These are phyloP conservation scores for Acaromyces ingoldii DNA, from an alignment of 1,284 basidiomycete genomes.

Conservation along the genomic window DNA sequence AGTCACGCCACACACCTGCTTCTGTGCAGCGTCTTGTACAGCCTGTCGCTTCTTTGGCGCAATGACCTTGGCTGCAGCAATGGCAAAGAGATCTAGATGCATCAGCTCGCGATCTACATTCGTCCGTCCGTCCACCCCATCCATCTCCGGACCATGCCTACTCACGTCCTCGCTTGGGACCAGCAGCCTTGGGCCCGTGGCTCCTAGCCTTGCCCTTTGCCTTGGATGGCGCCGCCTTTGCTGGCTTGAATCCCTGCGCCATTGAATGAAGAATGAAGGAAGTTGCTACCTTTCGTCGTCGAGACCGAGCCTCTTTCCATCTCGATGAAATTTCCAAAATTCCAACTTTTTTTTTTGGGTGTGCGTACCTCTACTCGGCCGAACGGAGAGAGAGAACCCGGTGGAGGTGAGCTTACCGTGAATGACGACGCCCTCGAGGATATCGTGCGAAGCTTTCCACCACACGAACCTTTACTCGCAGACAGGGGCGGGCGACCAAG, in stretches of 20 bases:
- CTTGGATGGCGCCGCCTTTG: constrained; percentile 14
- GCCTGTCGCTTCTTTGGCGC: constrained; percentile 28
- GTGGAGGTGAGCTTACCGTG: no score
- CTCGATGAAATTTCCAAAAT: no score
- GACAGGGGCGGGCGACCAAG: no score
- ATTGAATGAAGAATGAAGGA: constrained; percentile 12
- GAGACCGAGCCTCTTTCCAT: no score
- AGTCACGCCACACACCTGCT: constrained; percentile 4
- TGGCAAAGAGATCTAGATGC: background rate
- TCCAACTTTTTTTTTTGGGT: no score
- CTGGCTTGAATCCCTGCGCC: constrained; percentile 37
- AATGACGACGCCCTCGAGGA: no score
- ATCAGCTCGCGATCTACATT: background rate
- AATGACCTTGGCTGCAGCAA: constrained; percentile 26
- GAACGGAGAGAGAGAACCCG: no score
- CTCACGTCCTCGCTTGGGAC: constrained; percentile 34
- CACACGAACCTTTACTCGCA: no score
- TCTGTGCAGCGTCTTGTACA: constrained; percentile 20
- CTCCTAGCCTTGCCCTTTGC: constrained; percentile 12
- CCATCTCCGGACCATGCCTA: background rate
- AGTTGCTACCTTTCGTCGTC: no score
- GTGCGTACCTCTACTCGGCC: no score
- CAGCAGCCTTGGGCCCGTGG: constrained; percentile 16
- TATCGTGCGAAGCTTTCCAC: no score
- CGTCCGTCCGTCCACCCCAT: background rate